These are phyloP conservation scores for Thelonectria rubi DNA, from an alignment of 2,329 filamentous ascomycete species.

Conservation along the genomic window DNA sequence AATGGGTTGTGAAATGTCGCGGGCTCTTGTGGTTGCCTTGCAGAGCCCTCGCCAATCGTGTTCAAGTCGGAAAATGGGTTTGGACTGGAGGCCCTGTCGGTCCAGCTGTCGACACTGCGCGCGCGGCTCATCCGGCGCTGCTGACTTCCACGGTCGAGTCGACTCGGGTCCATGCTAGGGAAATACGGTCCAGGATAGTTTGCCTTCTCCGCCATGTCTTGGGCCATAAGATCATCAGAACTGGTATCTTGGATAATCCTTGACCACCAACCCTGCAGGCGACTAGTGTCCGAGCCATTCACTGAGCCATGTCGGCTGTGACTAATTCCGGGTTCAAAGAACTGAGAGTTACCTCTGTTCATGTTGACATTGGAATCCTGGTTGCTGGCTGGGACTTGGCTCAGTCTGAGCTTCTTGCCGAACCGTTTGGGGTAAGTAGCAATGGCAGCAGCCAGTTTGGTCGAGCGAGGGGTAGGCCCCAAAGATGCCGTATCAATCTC, in stretches of 20 bases:
- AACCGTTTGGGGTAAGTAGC: constrained; percentile 44
- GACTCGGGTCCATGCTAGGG: constrained; percentile 19
- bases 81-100: constrained; percentile 12
- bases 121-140: constrained; percentile 17
- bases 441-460: constrained; percentile 44
- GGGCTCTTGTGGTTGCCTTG: constrained; percentile 49
- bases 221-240: constrained; percentile 50
- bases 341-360: constrained; percentile 64
- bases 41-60: constrained; percentile 50
- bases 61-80: constrained; percentile 54
- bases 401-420: constrained; percentile 34
- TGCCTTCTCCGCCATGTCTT: constrained; percentile 30
- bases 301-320: constrained; percentile 53
- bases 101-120: constrained; percentile 20
- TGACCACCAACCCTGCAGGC: constrained; percentile 55
- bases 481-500: constrained; percentile 55
- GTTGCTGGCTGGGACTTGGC: constrained; percentile 33
- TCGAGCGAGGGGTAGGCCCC: constrained; percentile 57
- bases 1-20: constrained; percentile 52
- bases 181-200: constrained; percentile 15
- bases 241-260: constrained; percentile 52
- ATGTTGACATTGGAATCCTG: constrained; percentile 57
- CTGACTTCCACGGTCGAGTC: constrained; percentile 28
- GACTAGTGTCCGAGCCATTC: constrained; percentile 19
- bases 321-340: constrained; percentile 47